Evolutionary conservation across 2,329 filamentous ascomycete genomes (phyloP), one percentile per base, ranked within the genome.

Genomic region (Fusarium burgessii): DNA sequence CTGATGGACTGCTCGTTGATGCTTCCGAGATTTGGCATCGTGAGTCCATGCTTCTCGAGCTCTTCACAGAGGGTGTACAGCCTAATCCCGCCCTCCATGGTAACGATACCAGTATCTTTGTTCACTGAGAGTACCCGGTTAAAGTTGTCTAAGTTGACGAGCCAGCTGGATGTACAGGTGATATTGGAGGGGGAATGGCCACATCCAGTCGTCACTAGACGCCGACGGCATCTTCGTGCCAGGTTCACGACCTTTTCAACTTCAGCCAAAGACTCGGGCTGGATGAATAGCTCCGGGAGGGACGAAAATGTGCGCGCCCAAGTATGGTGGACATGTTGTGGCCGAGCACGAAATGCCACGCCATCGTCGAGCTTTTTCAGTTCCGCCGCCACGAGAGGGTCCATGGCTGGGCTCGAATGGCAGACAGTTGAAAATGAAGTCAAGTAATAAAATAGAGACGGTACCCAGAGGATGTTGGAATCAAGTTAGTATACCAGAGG

Each of bases 251-350:
- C 86, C 80, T 97, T 95, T 80, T 95, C 92, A 72, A 99, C 89
- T 82, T 98, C 95, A 17, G 85, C 84, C 55, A 96, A 84, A 3
- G 91, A 91, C 76, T 92, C 88, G 5, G 96, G 96, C 76, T 93
- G 93, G 74, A 98, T 90, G 82, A 95, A 98, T 63, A 98, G 90
- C 84, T 98, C 94, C 5, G 96, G 96, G 20, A 91, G 89, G 54
- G 92, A 96, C 77, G 92, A 91, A 83, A 97, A 98, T 52, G 96
- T 98, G 78, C 91, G 91, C 41, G 96, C 96, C 96, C 96, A 99
- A 23, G 96, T 99, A 76, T 91, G 91, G 84, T 98, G 96, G 51
- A 91, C 82, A 80, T 98, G 91, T 57, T 88, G 85, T 65, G 88
- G 84, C 62, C 86, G 87, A 9, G 93, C 93, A 79, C 91, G 92